Conservation (phyloP, 1,139 yeast genomes). For the Petasospora fabianii region DNA sequence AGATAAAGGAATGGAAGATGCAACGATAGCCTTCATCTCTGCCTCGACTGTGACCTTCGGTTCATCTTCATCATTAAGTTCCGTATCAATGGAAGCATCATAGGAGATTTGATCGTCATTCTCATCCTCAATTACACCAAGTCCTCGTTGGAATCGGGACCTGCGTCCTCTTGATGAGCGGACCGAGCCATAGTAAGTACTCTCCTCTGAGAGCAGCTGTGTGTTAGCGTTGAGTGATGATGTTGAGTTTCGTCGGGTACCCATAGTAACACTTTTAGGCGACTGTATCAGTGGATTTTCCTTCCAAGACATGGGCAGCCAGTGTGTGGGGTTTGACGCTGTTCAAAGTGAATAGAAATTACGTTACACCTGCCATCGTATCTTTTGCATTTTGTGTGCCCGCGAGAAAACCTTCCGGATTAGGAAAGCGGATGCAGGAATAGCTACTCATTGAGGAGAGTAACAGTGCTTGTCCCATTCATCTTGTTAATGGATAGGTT, state of each 20-base stretch:
- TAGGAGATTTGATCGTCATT: constrained; percentile 16
- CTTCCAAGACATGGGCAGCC: not conserved
- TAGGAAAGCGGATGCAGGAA: no score
- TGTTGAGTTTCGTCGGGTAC: constrained; percentile 8
- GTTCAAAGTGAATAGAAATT: no score
- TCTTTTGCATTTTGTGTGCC: no score
- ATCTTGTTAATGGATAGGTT: no score
- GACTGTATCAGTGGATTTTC: not conserved
- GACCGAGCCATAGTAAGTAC: constrained; percentile 11
- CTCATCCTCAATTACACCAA: constrained; percentile 11
- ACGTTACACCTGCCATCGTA: no score
- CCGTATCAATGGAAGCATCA: constrained; percentile 21
- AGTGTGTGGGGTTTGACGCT: no score
- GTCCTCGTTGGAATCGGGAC: constrained; percentile 4
- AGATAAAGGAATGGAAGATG: constrained; percentile 42
- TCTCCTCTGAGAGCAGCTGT: constrained; percentile 8
- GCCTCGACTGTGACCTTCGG: constrained; percentile 10
- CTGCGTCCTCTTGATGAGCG: constrained; percentile 8
- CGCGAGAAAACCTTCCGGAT: no score
- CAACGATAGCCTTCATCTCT: constrained; percentile 18
- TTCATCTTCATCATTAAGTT: constrained; percentile 11
- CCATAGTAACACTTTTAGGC: constrained; percentile 1
- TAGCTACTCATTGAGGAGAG: no score
- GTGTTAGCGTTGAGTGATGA: constrained; percentile 8
- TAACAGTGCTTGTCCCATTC: no score